These are phyloP conservation scores for Daldinia sp. DNA, from an alignment of 2,329 filamentous ascomycete species.

Conservation along the genomic window DNA sequence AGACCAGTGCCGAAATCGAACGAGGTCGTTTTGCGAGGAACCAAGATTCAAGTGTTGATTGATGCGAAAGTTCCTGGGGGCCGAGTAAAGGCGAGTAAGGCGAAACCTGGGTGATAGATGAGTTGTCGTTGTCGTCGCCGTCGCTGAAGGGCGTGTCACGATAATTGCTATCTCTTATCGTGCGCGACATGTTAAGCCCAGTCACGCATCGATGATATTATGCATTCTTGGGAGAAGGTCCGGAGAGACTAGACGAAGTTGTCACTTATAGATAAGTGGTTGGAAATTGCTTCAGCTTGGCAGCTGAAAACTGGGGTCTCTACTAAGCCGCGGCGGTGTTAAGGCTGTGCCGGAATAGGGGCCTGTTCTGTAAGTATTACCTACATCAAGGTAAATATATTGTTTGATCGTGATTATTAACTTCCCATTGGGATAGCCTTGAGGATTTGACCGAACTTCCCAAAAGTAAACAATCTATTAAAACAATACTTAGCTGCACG, in stretches of 20 bases:
- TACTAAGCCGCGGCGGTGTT: not conserved
- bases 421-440: too few relatives aligned
- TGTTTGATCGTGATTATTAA: too few relatives aligned
- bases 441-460: too few relatives aligned
- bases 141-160: too few relatives aligned
- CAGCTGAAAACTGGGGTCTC: not conserved
- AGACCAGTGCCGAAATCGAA: conserved; percentile 8
- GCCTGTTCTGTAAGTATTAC: too few relatives aligned
- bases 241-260: not conserved
- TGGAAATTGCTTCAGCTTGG: not conserved
- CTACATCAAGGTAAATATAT: too few relatives aligned
- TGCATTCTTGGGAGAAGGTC: not conserved
- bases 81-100: not conserved
- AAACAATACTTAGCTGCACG: too few relatives aligned
- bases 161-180: not conserved
- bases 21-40: not conserved
- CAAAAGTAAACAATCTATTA: too few relatives aligned
- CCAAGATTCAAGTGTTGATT: not conserved
- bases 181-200: not conserved
- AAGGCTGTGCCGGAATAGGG: not conserved
- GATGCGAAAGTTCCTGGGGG: not conserved
- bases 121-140: not conserved
- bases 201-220: not conserved
- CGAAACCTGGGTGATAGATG: not conserved
- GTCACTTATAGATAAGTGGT: not conserved